A percentile compares a stretch with the other conserved stretches of the same genome.
Conservation (phyloP, 75 land plant genomes). For the Pseudotsuga menziesii region DNA sequence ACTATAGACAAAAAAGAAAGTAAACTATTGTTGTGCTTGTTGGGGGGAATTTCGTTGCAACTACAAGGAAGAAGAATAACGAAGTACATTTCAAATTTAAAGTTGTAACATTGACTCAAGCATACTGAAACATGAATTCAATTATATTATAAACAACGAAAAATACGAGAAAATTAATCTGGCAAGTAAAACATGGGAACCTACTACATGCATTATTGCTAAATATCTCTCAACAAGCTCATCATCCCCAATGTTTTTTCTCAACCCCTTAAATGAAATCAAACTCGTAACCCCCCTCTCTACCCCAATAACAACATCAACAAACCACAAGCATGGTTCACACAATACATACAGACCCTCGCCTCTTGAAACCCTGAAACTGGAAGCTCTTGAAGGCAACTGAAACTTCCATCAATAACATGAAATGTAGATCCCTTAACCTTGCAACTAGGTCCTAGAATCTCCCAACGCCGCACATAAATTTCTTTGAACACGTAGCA, state of each 20-base stretch:
- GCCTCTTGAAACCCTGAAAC: conserved; percentile 13
- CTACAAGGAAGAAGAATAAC: no score
- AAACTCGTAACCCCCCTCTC: conserved; percentile 18
- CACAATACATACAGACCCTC: conserved; percentile 12
- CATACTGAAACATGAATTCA: no score
- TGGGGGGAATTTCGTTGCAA: no score
- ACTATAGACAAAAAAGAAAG: no score
- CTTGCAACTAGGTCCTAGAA: conserved; percentile 19
- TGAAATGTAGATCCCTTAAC: conserved; percentile 18
- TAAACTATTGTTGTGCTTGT: no score
- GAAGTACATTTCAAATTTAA: no score
- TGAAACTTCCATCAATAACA: conserved; percentile 15
- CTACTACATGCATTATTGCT: no score
- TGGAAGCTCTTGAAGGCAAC: conserved; percentile 18
- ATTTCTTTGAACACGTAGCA: conserved; percentile 13
- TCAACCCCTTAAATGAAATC: conserved; percentile 16
- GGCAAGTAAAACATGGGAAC: no score
- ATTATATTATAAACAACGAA: no score
- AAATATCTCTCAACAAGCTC: conserved; percentile 22
- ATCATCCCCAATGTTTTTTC: conserved; percentile 9
- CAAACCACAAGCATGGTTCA: conserved; percentile 16
- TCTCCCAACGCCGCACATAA: conserved; percentile 10
- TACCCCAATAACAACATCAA: conserved; percentile 19
- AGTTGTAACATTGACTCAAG: no score
- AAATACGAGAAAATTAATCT: no score